Base-by-base conservation (phyloP, 257 asterid genomes). In the Salvia splendens region DNA sequence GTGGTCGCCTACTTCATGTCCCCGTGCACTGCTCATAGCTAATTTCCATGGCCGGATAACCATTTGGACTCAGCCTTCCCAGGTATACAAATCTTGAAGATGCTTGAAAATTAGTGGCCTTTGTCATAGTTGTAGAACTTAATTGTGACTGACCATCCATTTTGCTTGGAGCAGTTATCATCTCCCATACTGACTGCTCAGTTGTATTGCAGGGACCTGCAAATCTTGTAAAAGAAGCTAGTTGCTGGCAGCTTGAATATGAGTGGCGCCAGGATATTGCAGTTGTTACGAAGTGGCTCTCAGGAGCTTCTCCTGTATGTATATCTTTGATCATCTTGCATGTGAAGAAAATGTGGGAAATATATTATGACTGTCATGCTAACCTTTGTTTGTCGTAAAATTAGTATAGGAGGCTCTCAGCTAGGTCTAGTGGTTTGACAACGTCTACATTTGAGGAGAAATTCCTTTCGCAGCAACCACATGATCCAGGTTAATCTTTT, bases 251-350 rank as follows among this genome's bases (percentile, higher is more conserved):
- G 77, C 84, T 82, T 76, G 99, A 94, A 65, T 87, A 94, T 56
- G 97, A 94, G 74, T 94, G 99, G 99, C 92, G 96, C 12, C 99
- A 94, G 83, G 99, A 94, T 77, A 94, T 91, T 79, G 99, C 97
- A 59, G 99, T 94, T 73, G 95, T 82, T 65, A 91, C 99, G 5
- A 94, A 94, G 82, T 94, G 99, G 99, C 79, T 94, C 54, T 91
- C 99, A 5, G 99, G 99, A 73, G 91, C 85, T 70, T 91, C 99
- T 80, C 96, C 97, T 52, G 99, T 94, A 88, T 77, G 96, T 77
- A 64, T 65, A 67, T 81, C 48, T 72, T 75, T 60, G 35, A 46
- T 65, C 14, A 20, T 64, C 64, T 74, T 28, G 61, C 41, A 9
- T 59, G 52, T 80, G 42, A 46, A 61, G 38, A 72, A 24, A 61